Conservation (phyloP, 1,284 basidiomycete species). For the Apiotrichum gamsii region DNA sequence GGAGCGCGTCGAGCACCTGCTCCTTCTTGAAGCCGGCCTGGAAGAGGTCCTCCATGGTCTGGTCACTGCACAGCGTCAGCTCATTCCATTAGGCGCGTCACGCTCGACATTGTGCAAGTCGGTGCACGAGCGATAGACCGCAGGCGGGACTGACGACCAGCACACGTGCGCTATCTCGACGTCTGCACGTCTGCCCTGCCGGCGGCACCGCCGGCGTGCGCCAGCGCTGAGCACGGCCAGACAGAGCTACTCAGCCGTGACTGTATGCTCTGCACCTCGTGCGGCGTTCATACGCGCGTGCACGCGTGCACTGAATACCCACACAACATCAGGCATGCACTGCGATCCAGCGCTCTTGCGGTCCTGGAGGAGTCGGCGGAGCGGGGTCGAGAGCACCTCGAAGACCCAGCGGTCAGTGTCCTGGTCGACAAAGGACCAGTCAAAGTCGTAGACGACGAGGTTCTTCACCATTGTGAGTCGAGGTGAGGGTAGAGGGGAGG, state of each 20-base stretch:
- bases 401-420: slow-evolving; percentile 96
- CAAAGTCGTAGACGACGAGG: slow-evolving; percentile 92
- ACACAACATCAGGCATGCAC: slow-evolving; percentile 91
- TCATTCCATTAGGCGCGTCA: too few species aligned
- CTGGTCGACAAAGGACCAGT: slow-evolving; percentile 86
- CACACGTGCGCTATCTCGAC: too few species aligned
- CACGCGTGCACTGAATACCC: too few species aligned
- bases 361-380: slow-evolving; percentile 75
- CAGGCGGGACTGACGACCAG: too few species aligned
- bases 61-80: slow-evolving; percentile 53
- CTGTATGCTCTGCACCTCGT: too few species aligned
- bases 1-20: slow-evolving; percentile 71
- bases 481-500: neutral
- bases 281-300: too few species aligned
- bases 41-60: slow-evolving; percentile 65
- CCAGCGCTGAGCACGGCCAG: too few species aligned
- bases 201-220: too few species aligned
- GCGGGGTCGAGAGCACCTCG: slow-evolving; percentile 78
- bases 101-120: too few species aligned
- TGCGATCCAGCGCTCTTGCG: slow-evolving; percentile 58
- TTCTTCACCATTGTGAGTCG: slow-evolving; percentile 53
- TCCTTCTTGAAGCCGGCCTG: slow-evolving; percentile 59
- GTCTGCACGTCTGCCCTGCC: too few species aligned
- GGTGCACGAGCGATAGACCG: too few species aligned
- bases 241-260: too few species aligned